Evolutionary conservation across 805 yeast species (phyloP), one percentile per base, ranked within the genome.

Genomic region (Candida sithepensis): DNA sequence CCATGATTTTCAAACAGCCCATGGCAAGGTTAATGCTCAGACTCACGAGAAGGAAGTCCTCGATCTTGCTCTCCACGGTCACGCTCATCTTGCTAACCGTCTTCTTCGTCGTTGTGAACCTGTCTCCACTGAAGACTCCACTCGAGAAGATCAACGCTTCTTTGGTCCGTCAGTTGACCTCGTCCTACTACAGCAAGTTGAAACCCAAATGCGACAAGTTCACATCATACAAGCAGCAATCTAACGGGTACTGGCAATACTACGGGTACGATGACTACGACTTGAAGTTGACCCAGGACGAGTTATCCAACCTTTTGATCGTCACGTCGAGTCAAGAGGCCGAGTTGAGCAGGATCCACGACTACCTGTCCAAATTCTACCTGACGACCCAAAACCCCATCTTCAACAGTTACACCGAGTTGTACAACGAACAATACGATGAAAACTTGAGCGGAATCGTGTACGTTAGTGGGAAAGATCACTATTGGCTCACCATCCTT

Each of bases 211-310:
- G 66, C 44, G 61, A 57, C 37, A 48, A 53, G 34, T 53, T 65
- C 16, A 55, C 56, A n/a, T 50, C 56, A 4, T 63, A 64, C 49
- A 53, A 47, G 13, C 20, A 47, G 18, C 48, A 55, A 2, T 39
- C 62, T 1, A 46, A 56, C n/a, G 41, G 48, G 7, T 59, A 57
- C 49, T 64, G 64, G 65, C 68, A 64, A 40, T 60, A 58, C 45
- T 65, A 62, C 45, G 69, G 69, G 3, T 65, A 60, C 34, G 57
- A 57, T 10, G 61, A 59, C 16, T 56, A 61, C 42, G 39, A 47
- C 12, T 37, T 34, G 30, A 56, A 54, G 33, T 47, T 64, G 12
- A 56, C 54, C 19, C 50, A 52, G 26, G 49, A 54, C 2, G 50
- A 48, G 16, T 50, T 64, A 14, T 45, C 56, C 3, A 54, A 52